Evolutionary conservation across 257 asterid species (phyloP).

Genomic region (Solanum tarapatanum): DNA sequence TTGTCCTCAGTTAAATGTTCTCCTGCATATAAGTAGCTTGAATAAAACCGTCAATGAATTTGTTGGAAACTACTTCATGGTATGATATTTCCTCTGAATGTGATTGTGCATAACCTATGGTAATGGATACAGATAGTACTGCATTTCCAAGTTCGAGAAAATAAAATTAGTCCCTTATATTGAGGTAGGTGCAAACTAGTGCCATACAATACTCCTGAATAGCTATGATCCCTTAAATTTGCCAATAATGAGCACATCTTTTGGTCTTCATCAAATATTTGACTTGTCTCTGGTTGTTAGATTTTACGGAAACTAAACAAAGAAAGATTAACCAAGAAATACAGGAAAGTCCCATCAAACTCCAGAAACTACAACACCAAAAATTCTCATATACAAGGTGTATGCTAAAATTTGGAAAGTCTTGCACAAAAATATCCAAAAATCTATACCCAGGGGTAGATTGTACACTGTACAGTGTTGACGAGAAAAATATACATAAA

Average conservation of each 20-base stretch:
- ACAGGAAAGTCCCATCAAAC: not conserved
- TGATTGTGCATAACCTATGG: not conserved
- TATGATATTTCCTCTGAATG: not conserved
- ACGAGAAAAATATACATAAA: not conserved
- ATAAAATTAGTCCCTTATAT: not conserved
- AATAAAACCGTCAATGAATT: not conserved
- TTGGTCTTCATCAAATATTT: not conserved
- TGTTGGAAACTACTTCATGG: not conserved
- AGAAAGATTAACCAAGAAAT: not conserved
- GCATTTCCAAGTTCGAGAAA: not conserved
- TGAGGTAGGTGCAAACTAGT: not conserved
- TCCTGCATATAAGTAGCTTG: not conserved
- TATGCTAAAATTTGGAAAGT: not conserved
- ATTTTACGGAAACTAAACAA: not conserved
- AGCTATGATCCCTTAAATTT: not conserved
- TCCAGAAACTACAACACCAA: not conserved
- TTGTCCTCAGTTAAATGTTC: not conserved
- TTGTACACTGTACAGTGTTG: not conserved
- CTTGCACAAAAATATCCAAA: not conserved
- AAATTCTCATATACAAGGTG: not conserved
- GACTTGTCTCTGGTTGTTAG: not conserved
- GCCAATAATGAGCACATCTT: not conserved
- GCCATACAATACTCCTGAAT: not conserved
- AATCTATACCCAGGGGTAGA: not conserved
- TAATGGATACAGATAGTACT: not conserved